Base-by-base conservation (phyloP, 257 asterid genomes). In the Nicotiana knightiana region DNA sequence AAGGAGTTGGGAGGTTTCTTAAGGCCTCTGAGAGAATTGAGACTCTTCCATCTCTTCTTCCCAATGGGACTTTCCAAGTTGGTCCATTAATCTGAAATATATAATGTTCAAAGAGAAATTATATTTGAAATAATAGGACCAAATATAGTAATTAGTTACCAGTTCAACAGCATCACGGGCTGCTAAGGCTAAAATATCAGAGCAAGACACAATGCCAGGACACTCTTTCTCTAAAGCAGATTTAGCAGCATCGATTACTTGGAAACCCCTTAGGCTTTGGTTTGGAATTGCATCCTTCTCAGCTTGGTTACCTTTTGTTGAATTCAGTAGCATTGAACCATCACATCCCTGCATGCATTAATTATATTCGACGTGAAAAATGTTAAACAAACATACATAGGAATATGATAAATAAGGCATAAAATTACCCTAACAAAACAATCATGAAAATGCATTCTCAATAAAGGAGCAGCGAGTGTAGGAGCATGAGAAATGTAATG, bases 1-100 rank as follows among this genome's bases (percentile, higher is more conserved):
- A 46, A 43, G 90, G 86, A 3, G 85, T 8, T 67, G 90, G 90
- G 4, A 88, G 43, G 1, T 84, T 80, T 0, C 17, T 17, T 28
- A 86, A 59, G 12, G 91, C 94, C 17, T 94, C 96, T 11, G 58
- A 75, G 9, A 88, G 26, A 12, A 6, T 78, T 3, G 98, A 93
- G 32, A 88, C 91, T 54, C 80, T 89, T 53, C 97, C 97, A 82
- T 93, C 97, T 79, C 93, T 87, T 83, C 98, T 81, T 26, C 98
- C 98, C 81, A 90, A 84, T 0, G 92, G 93, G 12, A 94, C 97
- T 51, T 17, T 5, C 98, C 97, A 94, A 17, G 43, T 81, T 26
- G 97, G 97, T 66, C 97, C 97, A 1, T 85, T 86, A 11, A 88
- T 86, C 94, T 91, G 84, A 33, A 81, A 68, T 13, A 3, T 18